Conservation (phyloP, 2,329 filamentous ascomycete genomes). For the Sphaerulina musiva region DNA sequence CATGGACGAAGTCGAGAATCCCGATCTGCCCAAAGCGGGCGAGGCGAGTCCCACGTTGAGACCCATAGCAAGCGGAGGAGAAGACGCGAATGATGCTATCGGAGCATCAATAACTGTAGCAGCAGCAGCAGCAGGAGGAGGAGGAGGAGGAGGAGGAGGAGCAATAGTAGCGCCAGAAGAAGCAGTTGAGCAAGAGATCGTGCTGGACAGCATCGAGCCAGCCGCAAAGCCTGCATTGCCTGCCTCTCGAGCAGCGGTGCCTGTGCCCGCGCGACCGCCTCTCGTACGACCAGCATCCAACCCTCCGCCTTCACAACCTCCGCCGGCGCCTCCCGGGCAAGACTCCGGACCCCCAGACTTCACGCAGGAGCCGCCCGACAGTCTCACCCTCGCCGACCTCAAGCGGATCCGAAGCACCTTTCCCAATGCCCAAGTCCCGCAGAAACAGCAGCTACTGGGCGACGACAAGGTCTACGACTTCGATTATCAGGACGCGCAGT, state of each 20-base stretch:
- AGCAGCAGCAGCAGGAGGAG: no score
- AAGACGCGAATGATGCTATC: constrained; percentile 12
- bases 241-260: constrained; percentile 16
- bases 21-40: constrained; percentile 31
- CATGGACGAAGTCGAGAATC: constrained; percentile 38
- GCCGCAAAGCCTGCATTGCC: constrained; percentile 18
- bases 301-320: constrained; percentile 39
- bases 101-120: not conserved
- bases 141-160: not conserved
- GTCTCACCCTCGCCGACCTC: constrained; percentile 44
- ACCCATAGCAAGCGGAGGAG: constrained; percentile 22
- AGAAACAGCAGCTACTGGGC: constrained; percentile 29
- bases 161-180: constrained; percentile 12
- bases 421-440: constrained; percentile 36
- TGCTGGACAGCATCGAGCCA: constrained; percentile 15
- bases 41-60: constrained; percentile 30
- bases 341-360: constrained; percentile 30
- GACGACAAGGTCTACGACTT: constrained; percentile 64
- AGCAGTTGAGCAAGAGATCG: constrained; percentile 15
- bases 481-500: constrained; percentile 47
- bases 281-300: constrained; percentile 39
- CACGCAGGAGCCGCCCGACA: constrained; percentile 36
- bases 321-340: constrained; percentile 37
- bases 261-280: constrained; percentile 31
- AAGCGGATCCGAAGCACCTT: constrained; percentile 41